These are phyloP conservation scores for Baorangia bicolor DNA, from an alignment of 768 basidiomycete species.

Conservation along the genomic window DNA sequence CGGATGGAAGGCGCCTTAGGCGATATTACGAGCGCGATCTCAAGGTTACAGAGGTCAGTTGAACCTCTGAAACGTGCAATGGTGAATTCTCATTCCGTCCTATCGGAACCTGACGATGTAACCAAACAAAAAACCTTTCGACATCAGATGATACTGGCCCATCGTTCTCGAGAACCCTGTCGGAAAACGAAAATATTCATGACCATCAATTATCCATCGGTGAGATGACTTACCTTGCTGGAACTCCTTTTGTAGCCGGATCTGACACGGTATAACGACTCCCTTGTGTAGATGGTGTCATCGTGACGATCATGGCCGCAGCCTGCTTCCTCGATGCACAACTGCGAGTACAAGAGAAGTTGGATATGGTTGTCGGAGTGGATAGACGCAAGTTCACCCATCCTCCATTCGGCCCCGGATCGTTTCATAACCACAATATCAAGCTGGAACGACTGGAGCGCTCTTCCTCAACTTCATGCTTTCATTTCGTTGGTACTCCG, in stretches of 20 bases:
- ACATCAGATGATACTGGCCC: slow-evolving; percentile 3
- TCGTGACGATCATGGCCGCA: slow-evolving; percentile 51
- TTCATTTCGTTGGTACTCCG: slow-evolving; percentile 38
- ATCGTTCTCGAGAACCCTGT: slow-evolving; percentile 52
- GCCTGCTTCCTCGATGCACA: slow-evolving; percentile 54
- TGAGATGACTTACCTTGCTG: slow-evolving; percentile 58
- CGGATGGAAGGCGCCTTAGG: slow-evolving; percentile 49
- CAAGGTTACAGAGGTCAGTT: slow-evolving; percentile 47
- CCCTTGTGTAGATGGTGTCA: slow-evolving; percentile 14
- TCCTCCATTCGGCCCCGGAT: not conserved
- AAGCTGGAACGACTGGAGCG: slow-evolving; percentile 32
- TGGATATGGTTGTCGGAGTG: slow-evolving; percentile 50
- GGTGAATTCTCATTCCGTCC: slow-evolving; percentile 23
- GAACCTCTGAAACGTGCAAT: slow-evolving; percentile 40
- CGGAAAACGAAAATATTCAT: slow-evolving; percentile 49
- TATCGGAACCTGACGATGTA: not conserved
- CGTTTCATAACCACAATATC: slow-evolving; percentile 30
- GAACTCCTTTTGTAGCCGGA: slow-evolving; percentile 61
- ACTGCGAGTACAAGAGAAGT: slow-evolving; percentile 47
- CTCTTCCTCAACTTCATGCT: slow-evolving; percentile 37
- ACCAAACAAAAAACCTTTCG: slow-evolving; percentile 2
- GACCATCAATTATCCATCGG: slow-evolving; percentile 49
- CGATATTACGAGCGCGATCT: slow-evolving; percentile 52
- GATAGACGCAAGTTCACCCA: slow-evolving; percentile 24
- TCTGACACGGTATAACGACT: slow-evolving; percentile 45